A percentile compares a stretch with the other conserved stretches of the same genome.
phyloP scores from a whole-genome alignment of 371 early-diverging fungal species.

The Mucor mucedo region DNA sequence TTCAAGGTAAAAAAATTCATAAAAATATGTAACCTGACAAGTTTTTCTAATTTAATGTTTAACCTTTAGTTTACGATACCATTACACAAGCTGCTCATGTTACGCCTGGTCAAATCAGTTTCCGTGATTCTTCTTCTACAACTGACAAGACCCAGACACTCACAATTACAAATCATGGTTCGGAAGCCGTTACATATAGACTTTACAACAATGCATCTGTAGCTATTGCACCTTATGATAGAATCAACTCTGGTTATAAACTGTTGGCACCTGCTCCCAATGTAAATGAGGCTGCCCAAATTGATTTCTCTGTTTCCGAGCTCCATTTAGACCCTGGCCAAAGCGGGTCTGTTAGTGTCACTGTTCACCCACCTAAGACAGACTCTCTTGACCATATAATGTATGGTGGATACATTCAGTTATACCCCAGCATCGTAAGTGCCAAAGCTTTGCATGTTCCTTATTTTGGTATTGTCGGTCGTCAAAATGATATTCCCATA shows the following conservation, averaged over 20 bases:
- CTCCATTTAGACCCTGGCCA: conserved; percentile 63
- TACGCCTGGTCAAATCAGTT: conserved; percentile 61
- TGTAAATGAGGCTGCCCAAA: conserved; percentile 36
- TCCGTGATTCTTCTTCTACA: conserved; percentile 63
- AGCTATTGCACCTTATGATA: conserved; percentile 39
- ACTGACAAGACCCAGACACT: conserved; percentile 37
- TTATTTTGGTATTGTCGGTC: no score
- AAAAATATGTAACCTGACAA: no score
- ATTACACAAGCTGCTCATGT: conserved; percentile 53
- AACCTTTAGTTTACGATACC: conserved; percentile 49
- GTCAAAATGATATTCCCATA: not conserved
- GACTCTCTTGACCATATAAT: conserved; percentile 28
- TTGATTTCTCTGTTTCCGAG: conserved; percentile 69
- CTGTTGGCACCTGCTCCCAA: conserved; percentile 25
- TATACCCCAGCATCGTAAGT: not conserved
- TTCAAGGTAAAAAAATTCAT: conserved; percentile 42
- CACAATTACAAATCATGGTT: conserved; percentile 59
- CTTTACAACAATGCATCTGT: conserved; percentile 38
- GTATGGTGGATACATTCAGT: conserved; percentile 39
- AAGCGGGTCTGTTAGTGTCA: conserved; percentile 27
- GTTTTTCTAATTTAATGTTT: not conserved
- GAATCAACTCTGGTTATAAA: conserved; percentile 13
- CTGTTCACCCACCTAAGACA: conserved; percentile 32
- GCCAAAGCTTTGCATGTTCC: no score
- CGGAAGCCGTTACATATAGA: conserved; percentile 49